Evolutionary conservation across 2,329 filamentous ascomycete genomes (phyloP), one percentile per base, ranked within the genome.

Genomic region (Chalaropsis thielavioides): DNA sequence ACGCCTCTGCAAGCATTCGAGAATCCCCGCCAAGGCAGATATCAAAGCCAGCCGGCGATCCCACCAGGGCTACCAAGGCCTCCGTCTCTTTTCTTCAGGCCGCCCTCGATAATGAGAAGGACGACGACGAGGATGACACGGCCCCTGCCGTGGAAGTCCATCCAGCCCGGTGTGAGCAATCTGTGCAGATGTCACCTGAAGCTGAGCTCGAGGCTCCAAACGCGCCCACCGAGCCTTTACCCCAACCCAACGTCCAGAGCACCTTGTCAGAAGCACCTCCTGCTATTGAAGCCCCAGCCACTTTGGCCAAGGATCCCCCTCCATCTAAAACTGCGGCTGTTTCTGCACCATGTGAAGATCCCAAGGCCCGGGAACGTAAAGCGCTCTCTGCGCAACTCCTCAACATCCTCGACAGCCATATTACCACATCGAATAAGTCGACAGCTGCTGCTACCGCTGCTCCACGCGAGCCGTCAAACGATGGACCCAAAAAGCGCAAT

Each of bases 401-500:
- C 67, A 51, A 66, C 61, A 8, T 67, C 69, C 51, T 65, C 63
- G 43, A 59, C 67, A 43, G 43, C 67, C n/a, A 68, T 43, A 41
- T 54, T 59, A 40, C 49, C 59, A 56, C 59, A 17, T 51, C 41
- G 35, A 31, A 61, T 19, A 61, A 49, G 22, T 64, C 65, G 8
- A 49, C 38, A n/a, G 40, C 58, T 38, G 68, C 66, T 69, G 66
- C 67, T 68, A 43, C 58, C 31, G 68, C 66, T 69, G 66, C 67
- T 68, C 68, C 46, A 7, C 46, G 63, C 64, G 63, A 38, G 68
- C 67, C 61, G 66, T 67, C 54, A 67, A 67, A 49, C 49, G 43
- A 54, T 68, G n/a, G 64, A 62, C 56, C 72, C 63, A 68, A 72
- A 19, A 69, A 73, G 64, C 69, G 77, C 1, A 75, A 77, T 62